A percentile compares a stretch with the other conserved stretches of the same genome.
Conservation (phyloP, 78 protist species). For the Neovahlkampfia damariscottae region DNA sequence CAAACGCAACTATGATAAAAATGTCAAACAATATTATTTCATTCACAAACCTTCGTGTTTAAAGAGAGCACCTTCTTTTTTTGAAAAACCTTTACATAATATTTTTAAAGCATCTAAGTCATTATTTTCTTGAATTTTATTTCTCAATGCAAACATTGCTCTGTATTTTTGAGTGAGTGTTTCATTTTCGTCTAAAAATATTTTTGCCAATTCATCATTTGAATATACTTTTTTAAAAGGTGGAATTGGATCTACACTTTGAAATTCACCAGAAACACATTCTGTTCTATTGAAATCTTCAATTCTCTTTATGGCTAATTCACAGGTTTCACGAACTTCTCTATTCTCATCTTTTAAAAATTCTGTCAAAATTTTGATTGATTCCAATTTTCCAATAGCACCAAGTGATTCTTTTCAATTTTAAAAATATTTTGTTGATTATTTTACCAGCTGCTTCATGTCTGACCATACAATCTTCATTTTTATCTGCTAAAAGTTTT, state of each 20-base stretch:
- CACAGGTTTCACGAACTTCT: slow-evolving; percentile 35
- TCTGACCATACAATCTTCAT: slow-evolving; percentile 21
- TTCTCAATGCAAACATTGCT: slow-evolving; percentile 37
- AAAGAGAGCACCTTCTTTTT: slow-evolving; percentile 33
- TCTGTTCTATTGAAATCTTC: not conserved
- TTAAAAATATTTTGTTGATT: not conserved
- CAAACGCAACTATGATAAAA: too few species aligned
- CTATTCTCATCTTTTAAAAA: not conserved
- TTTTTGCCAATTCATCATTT: not conserved
- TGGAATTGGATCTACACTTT: slow-evolving; percentile 40
- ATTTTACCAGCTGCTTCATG: slow-evolving; percentile 23
- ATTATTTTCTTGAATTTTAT: not conserved
- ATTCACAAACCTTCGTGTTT: too few species aligned
- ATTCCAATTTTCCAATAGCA: slow-evolving; percentile 10
- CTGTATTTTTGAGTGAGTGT: slow-evolving; percentile 32
- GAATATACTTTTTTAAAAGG: not conserved
- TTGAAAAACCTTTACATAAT: not conserved
- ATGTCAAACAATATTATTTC: too few species aligned
- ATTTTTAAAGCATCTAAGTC: not conserved
- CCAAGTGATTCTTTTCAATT: slow-evolving; percentile 40
- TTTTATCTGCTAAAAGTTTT: not conserved
- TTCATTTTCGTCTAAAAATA: not conserved
- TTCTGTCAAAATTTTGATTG: not conserved
- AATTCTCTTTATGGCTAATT: slow-evolving; percentile 8
- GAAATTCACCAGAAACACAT: not conserved